Evolutionary conservation across 306 rosid species (phyloP).

Genomic region (Quercus engelmannii): DNA sequence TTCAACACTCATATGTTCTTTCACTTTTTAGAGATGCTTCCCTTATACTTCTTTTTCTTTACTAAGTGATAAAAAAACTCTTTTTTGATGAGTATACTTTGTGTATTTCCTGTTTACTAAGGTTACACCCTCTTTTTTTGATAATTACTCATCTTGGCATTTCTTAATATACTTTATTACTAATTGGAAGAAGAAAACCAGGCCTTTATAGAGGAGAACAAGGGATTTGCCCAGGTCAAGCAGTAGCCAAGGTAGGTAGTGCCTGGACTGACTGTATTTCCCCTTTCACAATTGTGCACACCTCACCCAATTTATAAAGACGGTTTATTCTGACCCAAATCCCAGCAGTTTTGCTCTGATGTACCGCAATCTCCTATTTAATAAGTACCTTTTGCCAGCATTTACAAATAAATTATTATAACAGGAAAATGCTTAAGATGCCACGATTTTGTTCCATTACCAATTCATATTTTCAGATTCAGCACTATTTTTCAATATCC

Average conservation of each 20-base stretch:
- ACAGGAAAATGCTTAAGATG: background rate
- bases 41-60: no score
- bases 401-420: background rate
- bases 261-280: background rate
- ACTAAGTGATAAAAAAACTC: background rate
- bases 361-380: background rate
- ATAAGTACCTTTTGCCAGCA: background rate
- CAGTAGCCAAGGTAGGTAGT: background rate
- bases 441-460: slow-evolving; percentile 19
- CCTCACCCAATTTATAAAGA: background rate
- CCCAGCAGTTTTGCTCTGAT: background rate
- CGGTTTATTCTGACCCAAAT: background rate
- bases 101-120: background rate
- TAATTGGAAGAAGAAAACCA: background rate
- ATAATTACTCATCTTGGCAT: no score
- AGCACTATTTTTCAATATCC: slow-evolving; percentile 95
- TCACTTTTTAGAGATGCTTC: background rate
- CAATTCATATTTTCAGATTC: slow-evolving; percentile 98
- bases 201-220: background rate
- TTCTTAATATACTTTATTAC: background rate
- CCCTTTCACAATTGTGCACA: background rate
- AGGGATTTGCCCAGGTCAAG: background rate
- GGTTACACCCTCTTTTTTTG: background rate
- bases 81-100: no score
- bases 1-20: background rate